Evolutionary conservation across 2,329 filamentous ascomycete genomes (phyloP), one percentile per base, ranked within the genome.

Genomic region (Didymella sp.): DNA sequence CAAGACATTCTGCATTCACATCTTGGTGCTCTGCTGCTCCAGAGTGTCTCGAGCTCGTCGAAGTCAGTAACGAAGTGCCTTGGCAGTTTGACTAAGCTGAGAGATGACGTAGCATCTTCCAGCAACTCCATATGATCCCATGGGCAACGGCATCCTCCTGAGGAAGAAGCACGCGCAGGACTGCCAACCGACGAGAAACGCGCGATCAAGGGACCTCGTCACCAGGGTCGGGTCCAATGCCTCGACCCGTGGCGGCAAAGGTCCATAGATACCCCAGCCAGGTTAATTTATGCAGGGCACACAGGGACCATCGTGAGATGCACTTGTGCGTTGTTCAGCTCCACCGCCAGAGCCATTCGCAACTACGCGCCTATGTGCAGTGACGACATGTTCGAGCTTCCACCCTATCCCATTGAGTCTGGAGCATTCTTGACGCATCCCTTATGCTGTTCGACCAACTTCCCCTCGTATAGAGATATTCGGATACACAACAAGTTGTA

Each of bases 131-230:
- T 15, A 33, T 63, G 57, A 30, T 54, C 68, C 58, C 58, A 61
- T 69, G 58, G 46, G 60, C 62, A 62, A 48, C 53, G 52, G 59
- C 61, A 60, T 61, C 47, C 6, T 42, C 54, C 37, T 51, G 47
- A 33, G 30, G 6, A 45, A 45, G 22, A 25, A 46, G 52, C 45
- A 17, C 33, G 45, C 17, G 33, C 22, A 27, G 15, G 15, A 37
- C 25, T 21, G 24, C 41, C 25, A 38, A 24, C 13, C 3, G 17
- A 45, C 31, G 19, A 43, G 21, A 19, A 31, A 22, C 6, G 11
- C 21, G 30, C 42, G 30, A 24, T 21, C 22, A 35, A 28, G 24
- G 17, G 24, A 37, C 21, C 28, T 41, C 37, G 7, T 42, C 9
- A 40, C 21, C 12, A n/a, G n/a, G n/a, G n/a, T n/a, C n/a, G 15